A percentile compares a stretch with the other conserved stretches of the same genome.
Conservation (phyloP, 306 rosid species). For the Cucurbita moschata region DNA sequence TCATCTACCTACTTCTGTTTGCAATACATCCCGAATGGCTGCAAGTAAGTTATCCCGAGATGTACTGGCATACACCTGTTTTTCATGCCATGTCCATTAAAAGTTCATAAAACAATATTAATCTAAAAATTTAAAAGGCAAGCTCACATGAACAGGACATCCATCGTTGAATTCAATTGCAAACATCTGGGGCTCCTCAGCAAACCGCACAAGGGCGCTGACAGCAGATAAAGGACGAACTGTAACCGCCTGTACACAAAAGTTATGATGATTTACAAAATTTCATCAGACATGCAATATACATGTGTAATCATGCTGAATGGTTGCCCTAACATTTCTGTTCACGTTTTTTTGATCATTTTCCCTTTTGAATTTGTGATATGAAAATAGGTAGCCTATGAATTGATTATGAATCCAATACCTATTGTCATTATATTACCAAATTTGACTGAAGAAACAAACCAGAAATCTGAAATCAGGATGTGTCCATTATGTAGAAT, state of each 20-base stretch:
- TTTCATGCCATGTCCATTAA: conserved; percentile 27
- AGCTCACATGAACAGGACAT: conserved; percentile 87
- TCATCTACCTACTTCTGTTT: conserved; percentile 90
- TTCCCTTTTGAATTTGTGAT: not conserved
- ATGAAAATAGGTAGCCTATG: not conserved
- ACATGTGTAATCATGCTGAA: not conserved
- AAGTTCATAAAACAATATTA: conserved; percentile 13
- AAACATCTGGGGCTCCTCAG: conserved; percentile 99
- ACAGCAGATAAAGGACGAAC: conserved; percentile 96
- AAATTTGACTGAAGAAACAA: not conserved
- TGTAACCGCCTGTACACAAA: conserved; percentile 91
- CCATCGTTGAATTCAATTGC: conserved; percentile 96
- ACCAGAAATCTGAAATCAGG: not conserved
- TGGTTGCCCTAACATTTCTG: not conserved
- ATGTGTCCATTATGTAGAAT: not conserved
- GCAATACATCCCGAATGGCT: conserved; percentile 83
- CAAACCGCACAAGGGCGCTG: conserved; percentile 80
- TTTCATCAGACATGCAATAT: conserved; percentile 8
- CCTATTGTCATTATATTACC: not conserved
- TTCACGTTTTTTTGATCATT: not conserved
- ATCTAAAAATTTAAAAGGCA: conserved; percentile 9
- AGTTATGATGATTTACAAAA: conserved; percentile 47
- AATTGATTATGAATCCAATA: not conserved
- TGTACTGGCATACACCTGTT: conserved; percentile 94
- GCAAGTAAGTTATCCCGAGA: conserved; percentile 96